phyloP scores from a whole-genome alignment of 2,329 filamentous ascomycete genomes.

The Dichotomopilus funicola region DNA sequence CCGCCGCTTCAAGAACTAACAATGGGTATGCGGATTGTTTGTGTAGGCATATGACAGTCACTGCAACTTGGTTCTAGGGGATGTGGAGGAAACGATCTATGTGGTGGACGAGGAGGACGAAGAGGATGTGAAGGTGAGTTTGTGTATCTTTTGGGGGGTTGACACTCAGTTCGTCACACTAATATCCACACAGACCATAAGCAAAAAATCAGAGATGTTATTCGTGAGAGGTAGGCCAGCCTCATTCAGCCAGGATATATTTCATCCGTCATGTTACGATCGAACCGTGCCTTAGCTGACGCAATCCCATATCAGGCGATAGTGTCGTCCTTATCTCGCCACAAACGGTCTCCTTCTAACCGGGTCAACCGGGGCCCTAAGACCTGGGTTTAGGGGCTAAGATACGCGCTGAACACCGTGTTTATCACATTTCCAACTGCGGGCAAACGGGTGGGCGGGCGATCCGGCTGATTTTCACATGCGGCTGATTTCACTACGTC shows the following conservation, averaged over 20 bases:
- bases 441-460: too few relatives aligned
- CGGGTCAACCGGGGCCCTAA: background rate
- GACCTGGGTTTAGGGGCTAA: background rate
- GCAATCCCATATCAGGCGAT: slow-evolving; percentile 20
- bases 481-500: too few relatives aligned
- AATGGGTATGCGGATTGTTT: background rate
- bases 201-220: slow-evolving; percentile 97
- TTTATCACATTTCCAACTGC: too few relatives aligned
- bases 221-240: slow-evolving; percentile 74
- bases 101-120: slow-evolving; percentile 79
- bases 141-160: background rate
- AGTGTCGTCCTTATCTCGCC: slow-evolving; percentile 29
- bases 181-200: slow-evolving; percentile 61
- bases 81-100: slow-evolving; percentile 97
- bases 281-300: background rate
- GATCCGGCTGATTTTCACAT: too few relatives aligned
- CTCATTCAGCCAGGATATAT: too few relatives aligned
- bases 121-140: slow-evolving; percentile 60
- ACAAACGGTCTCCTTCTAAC: slow-evolving; percentile 19
- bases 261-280: too few relatives aligned
- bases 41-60: slow-evolving; percentile 92
- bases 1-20: background rate
- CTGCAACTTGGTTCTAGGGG: slow-evolving; percentile 92
- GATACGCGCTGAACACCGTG: too few relatives aligned
- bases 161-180: background rate